phyloP scores from a whole-genome alignment of 73 alveolate genomes.

The Uronychia binucleata region DNA sequence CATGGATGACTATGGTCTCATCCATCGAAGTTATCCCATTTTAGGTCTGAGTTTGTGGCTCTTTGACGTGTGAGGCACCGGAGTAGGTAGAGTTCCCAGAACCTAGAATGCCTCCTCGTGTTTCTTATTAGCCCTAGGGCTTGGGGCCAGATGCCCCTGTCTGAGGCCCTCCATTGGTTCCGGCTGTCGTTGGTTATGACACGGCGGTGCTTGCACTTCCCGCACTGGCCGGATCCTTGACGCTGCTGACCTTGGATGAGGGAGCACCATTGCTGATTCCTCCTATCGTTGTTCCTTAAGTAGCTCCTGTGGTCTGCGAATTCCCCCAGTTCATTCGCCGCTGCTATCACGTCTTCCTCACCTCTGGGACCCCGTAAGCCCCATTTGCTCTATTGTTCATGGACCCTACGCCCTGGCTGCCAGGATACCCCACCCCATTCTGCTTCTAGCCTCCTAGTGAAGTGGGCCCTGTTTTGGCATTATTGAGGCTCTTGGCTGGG shows the following conservation, averaged over 20 bases:
- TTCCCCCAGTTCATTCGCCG: too few relatives aligned
- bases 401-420: background rate
- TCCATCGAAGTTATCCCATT: too few relatives aligned
- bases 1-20: conserved; percentile 61
- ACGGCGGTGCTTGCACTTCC: background rate
- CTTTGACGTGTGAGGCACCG: too few relatives aligned
- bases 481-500: background rate
- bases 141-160: too few relatives aligned
- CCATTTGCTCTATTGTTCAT: background rate
- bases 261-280: background rate
- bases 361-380: too few relatives aligned
- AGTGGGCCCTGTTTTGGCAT: background rate
- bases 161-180: background rate
- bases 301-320: too few relatives aligned
- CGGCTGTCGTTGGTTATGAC: background rate
- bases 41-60: too few relatives aligned
- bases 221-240: background rate
- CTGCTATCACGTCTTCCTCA: too few relatives aligned
- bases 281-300: background rate
- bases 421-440: background rate
- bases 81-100: too few relatives aligned
- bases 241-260: background rate
- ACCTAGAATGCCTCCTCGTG: too few relatives aligned
- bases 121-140: too few relatives aligned
- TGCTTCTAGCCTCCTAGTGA: background rate